Base-by-base conservation (phyloP, 805 yeast genomes). In the Candida arabinofermentans region DNA sequence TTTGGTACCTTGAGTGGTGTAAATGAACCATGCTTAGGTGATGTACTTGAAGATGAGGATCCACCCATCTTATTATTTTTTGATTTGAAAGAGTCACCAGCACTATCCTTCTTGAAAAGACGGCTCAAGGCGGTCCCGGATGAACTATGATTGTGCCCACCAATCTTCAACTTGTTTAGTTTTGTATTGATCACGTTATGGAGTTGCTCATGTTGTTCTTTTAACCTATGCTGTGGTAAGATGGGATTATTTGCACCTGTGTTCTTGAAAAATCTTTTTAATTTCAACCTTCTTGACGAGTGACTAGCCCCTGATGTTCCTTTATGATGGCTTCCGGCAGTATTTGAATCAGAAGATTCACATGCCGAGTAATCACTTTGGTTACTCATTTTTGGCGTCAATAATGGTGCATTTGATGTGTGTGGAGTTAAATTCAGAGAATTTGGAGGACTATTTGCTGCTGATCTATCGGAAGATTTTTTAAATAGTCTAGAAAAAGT, bases 261-360 rank as follows among this genome's bases (percentile, higher is more conserved):
- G 17, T 22, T 43, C 42, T 72, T 75, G 56, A 73, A 69, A 47
- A 73, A 74, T 39, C 79, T 60, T 44, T 68, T 68, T 42, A 74
- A 60, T 39, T 66, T 67, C 34, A 66, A 47, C 30, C 51, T 43
- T 16, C 47, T 39, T 3, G 46, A 29, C 8, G 30, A n/a, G n/a
- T n/a, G n/a, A n/a, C n/a, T n/a, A n/a, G n/a, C n/a, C n/a, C n/a
- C n/a, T n/a, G n/a, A n/a, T n/a, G n/a, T 13, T 22, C 4, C 6
- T 2, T 31, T 21, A 34, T 22, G 35, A 13, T 13, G 19, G 17
- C 24, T 34, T 7, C 27, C 23, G 6, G 19, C 21, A 13, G 31
- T 19, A 31, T 26, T 34, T 2, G 55, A 48, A 21, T 51, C 51
- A 4, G 45, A 30, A n/a, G 53, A 48, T 32, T 45, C 53, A 10